Percentiles rank a stretch among this genome's conserved stretches.
Conservation (phyloP, 495 filamentous ascomycete genomes). For the Trichoderma virens region DNA sequence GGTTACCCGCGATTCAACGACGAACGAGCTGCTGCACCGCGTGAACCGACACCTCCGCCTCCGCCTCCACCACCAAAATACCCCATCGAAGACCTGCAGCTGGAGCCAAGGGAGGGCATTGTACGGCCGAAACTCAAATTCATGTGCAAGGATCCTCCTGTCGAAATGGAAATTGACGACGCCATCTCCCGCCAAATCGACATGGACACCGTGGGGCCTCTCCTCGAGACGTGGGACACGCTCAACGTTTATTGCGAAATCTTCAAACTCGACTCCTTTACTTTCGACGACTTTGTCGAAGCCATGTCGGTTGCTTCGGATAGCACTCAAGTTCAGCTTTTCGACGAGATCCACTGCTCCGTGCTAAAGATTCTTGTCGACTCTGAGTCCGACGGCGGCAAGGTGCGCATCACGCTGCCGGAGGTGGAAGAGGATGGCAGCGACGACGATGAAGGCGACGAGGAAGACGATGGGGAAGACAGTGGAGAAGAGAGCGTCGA, state of each 20-base stretch:
- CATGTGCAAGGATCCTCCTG: conserved; percentile 53
- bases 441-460: conserved; percentile 52
- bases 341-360: conserved; percentile 86
- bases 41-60: conserved; percentile 47
- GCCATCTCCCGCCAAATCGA: conserved; percentile 48
- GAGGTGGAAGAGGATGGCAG: conserved; percentile 64
- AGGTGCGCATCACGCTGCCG: conserved; percentile 69
- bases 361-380: conserved; percentile 81
- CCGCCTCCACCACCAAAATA: conserved; percentile 81
- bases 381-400: conserved; percentile 63
- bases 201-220: conserved; percentile 69
- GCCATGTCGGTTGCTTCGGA: conserved; percentile 73
- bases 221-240: conserved; percentile 91
- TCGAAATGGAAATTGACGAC: conserved; percentile 25
- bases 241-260: conserved; percentile 94
- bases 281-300: conserved; percentile 91
- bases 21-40: conserved; percentile 13
- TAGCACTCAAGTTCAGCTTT: conserved; percentile 75
- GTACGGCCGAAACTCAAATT: conserved; percentile 69
- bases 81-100: conserved; percentile 87
- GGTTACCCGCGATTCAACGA: conserved; percentile 26
- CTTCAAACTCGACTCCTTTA: conserved; percentile 90
- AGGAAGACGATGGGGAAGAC: conserved; percentile 52
- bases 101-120: conserved; percentile 52
- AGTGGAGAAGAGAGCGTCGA: conserved; percentile 37